phyloP scores from a whole-genome alignment of 83 land plant genomes.

The Thuja plicata region DNA sequence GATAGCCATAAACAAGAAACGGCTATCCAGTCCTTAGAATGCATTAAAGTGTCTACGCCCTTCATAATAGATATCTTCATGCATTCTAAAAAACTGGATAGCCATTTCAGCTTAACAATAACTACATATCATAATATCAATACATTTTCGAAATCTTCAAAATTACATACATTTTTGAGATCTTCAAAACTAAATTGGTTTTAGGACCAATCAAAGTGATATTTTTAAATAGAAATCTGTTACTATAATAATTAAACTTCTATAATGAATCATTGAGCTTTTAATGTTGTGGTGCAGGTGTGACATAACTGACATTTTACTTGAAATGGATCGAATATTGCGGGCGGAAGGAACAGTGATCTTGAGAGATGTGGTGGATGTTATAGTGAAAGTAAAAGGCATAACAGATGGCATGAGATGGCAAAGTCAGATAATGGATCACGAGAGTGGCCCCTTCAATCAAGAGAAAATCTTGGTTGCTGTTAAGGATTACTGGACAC shows the following conservation, averaged over 20 bases:
- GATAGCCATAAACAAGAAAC: no score
- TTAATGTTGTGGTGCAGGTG: conserved; percentile 49
- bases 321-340: conserved; percentile 93
- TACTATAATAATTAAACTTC: not conserved
- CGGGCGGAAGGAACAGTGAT: conserved; percentile 83
- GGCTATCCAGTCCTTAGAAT: no score
- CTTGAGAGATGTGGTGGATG: conserved; percentile 77
- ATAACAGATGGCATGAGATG: conserved; percentile 71
- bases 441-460: conserved; percentile 82
- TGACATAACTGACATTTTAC: conserved; percentile 70
- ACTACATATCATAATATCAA: no score
- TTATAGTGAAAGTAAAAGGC: conserved; percentile 53
- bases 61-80: no score
- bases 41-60: no score
- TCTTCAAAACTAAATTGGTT: not conserved
- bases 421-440: conserved; percentile 73
- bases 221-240: not conserved
- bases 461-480: conserved; percentile 82
- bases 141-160: not conserved
- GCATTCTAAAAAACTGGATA: no score
- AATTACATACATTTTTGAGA: no score
- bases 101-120: no score
- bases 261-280: not conserved
- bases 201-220: not conserved
- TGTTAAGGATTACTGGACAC: conserved; percentile 85